Base-by-base conservation (phyloP, 148 eudicot genomes). In the Persicaria maculosa region DNA sequence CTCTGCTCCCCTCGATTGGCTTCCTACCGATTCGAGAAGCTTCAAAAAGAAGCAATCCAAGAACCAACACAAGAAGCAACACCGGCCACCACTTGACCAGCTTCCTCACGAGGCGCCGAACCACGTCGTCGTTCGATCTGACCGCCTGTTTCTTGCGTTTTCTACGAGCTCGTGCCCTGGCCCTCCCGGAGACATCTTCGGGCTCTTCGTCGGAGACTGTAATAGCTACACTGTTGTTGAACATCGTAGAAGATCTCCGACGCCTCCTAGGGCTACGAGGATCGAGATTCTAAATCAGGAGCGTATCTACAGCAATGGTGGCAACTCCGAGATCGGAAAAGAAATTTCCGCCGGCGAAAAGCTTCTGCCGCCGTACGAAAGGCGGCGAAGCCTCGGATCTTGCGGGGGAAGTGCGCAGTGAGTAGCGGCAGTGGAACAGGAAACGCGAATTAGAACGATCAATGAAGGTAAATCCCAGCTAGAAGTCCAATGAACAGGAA, bases 71-170 rank as follows among this genome's bases (percentile, higher is more conserved):
- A 72, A 89, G 81, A 50, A 91, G 72, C 62, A 89, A 73, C 44
- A 89, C 58, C 9, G 88, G 84, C 92, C 97, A 91, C 93, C 93
- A 91, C 44, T 76, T 86, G 14, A 80, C 73, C 4, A 87, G 72
- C 74, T 22, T 70, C 77, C 83, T 62, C 20, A 79, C 22, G 11
- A 79, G 12, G 52, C 75, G 77, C 48, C 71, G 73, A 71, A 77
- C 15, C 10, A 77, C 71, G 20, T 82, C 81, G 64, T 45, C 44
- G 47, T 70, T 77, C 22, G 79, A 76, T 67, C 83, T 77, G 69
- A 53, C 52, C 44, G 74, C 57, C 22, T 76, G 65, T 36, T 87
- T 91, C 81, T 71, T 81, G 20, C 93, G 88, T 77, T 87, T 89
- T 5, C 93, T 53, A 2, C 97, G 88, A 19, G 69, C 72, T 44